These are phyloP conservation scores for Phytophthora sp. DNA, from an alignment of 352 stramenopile genomes.

Conservation along the genomic window DNA sequence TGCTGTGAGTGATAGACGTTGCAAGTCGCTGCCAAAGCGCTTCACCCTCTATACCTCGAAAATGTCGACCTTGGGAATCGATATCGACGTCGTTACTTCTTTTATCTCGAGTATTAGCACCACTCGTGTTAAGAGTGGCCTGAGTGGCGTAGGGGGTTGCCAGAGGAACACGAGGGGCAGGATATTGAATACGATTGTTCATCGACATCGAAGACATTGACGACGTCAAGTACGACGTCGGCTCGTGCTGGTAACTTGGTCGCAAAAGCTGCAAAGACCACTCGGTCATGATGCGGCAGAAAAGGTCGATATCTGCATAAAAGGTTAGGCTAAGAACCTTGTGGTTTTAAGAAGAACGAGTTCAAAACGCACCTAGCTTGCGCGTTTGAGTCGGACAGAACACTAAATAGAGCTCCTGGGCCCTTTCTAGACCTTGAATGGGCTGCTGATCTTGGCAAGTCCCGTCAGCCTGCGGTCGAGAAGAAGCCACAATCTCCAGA, in stretches of 20 bases:
- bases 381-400: conserved; percentile 72
- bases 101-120: background rate
- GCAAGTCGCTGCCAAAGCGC: conserved; percentile 63
- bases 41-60: conserved; percentile 58
- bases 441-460: conserved; percentile 11
- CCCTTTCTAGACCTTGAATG: conserved; percentile 35
- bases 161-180: conserved; percentile 28
- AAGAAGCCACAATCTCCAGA: conserved; percentile 53
- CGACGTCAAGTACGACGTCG: conserved; percentile 18
- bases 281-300: conserved; percentile 83
- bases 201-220: conserved; percentile 29
- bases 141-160: conserved; percentile 64
- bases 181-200: conserved; percentile 30
- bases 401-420: conserved; percentile 63
- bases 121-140: conserved; percentile 20
- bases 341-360: background rate
- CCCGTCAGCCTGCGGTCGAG: conserved; percentile 2
- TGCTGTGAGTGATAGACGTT: conserved; percentile 50
- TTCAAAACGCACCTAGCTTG: conserved; percentile 53
- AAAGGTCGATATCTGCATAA: conserved; percentile 70
- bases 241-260: conserved; percentile 42
- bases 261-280: conserved; percentile 74
- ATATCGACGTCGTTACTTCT: background rate
- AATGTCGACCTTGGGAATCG: conserved; percentile 14
- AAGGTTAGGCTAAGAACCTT: no score